These are phyloP conservation scores for Amanita exitialis DNA, from an alignment of 768 basidiomycete genomes.

Conservation along the genomic window DNA sequence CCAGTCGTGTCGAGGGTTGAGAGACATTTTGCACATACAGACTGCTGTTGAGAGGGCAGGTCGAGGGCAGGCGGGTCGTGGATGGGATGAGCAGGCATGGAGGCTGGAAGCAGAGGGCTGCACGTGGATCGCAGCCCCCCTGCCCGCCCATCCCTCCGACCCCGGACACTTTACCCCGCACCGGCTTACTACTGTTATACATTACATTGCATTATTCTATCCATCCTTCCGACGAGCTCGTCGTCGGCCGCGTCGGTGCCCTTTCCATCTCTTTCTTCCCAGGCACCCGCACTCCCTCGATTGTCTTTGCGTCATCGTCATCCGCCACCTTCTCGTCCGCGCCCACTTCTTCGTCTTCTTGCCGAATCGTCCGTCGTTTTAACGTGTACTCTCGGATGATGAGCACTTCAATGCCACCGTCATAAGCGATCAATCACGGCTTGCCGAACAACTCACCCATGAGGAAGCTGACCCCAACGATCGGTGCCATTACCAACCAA, in stretches of 20 bases:
- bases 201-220: neutral
- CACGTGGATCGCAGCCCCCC: slow-evolving; percentile 2
- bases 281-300: slow-evolving; percentile 3
- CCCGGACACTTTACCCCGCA: slow-evolving; percentile 6
- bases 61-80: slow-evolving; percentile 16
- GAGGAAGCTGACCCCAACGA: slow-evolving; percentile 43
- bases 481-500: slow-evolving; percentile 56
- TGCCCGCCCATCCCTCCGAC: neutral
- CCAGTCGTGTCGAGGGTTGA: slow-evolving; percentile 24
- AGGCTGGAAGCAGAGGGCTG: slow-evolving; percentile 8
- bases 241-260: slow-evolving; percentile 13
- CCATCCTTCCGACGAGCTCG: slow-evolving; percentile 13
- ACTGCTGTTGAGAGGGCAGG: slow-evolving; percentile 23
- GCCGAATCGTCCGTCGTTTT: slow-evolving; percentile 35
- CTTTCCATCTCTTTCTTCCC: slow-evolving; percentile 7
- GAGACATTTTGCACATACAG: slow-evolving; percentile 36
- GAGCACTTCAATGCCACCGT: slow-evolving; percentile 26
- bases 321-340: slow-evolving; percentile 16
- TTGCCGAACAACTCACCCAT: slow-evolving; percentile 25
- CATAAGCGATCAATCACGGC: slow-evolving; percentile 2
- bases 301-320: slow-evolving; percentile 13
- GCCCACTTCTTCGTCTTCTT: slow-evolving; percentile 22
- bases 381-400: slow-evolving; percentile 54
- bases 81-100: slow-evolving; percentile 39
- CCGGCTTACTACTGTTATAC: neutral